Percentiles rank a stretch among this genome's conserved stretches.
Evolutionary conservation across 2,329 filamentous ascomycete genomes (phyloP).

Genomic region (Claviceps spartinae): DNA sequence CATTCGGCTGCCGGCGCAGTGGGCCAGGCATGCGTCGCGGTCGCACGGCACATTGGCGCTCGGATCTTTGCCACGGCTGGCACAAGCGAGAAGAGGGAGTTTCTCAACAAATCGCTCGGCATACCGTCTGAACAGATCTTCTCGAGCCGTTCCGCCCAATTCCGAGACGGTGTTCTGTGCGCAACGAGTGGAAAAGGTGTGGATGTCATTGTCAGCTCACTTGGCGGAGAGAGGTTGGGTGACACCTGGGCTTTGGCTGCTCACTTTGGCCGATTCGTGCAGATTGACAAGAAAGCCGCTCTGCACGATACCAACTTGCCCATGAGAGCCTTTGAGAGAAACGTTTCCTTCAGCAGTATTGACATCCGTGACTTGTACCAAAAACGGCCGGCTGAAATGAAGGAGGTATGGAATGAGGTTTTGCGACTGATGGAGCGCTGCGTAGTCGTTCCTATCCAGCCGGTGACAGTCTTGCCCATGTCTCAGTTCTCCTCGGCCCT

Average conservation of each 20-base stretch:
- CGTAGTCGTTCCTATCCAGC: slow-evolving; percentile 2
- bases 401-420: slow-evolving; percentile 6
- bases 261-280: slow-evolving; percentile 18
- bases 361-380: slow-evolving; percentile 18
- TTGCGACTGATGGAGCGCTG: slow-evolving; percentile 2
- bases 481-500: slow-evolving; percentile 24
- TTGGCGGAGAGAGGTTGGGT: slow-evolving; percentile 8
- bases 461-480: slow-evolving; percentile 10
- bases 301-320: slow-evolving; percentile 16
- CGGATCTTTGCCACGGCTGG: slow-evolving; percentile 18
- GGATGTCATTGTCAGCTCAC: slow-evolving; percentile 7
- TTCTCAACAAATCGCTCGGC: slow-evolving; percentile 12
- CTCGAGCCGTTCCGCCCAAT: slow-evolving; percentile 11
- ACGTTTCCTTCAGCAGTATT: slow-evolving; percentile 27
- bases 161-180: slow-evolving; percentile 11
- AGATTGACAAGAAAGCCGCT: slow-evolving; percentile 25
- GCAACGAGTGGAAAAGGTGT: slow-evolving; percentile 8
- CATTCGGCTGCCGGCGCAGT: slow-evolving; percentile 14
- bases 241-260: slow-evolving; percentile 17
- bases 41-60: slow-evolving; percentile 7
- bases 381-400: slow-evolving; percentile 6
- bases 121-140: slow-evolving; percentile 17
- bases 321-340: slow-evolving; percentile 24
- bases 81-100: slow-evolving; percentile 15
- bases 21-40: slow-evolving; percentile 8